Base-by-base conservation (phyloP, 768 basidiomycete genomes). In the Rhizopogon vesiculosus region DNA sequence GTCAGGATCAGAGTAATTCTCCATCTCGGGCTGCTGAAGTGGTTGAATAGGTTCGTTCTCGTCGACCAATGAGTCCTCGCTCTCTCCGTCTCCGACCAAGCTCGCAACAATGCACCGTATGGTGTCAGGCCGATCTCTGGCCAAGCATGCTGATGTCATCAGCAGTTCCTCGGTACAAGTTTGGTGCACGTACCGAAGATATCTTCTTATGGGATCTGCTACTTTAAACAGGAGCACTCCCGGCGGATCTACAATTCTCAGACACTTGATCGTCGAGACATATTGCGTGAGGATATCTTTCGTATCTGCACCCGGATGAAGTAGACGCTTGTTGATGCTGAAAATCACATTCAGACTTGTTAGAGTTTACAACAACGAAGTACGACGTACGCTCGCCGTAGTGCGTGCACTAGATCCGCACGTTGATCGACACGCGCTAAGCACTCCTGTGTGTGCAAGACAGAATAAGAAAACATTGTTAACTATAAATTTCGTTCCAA, bases 301-400 rank as follows among this genome's bases (percentile, higher is more conserved):
- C 1, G 97, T 99, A 60, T 94, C 94, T 5, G 94, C 93, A 3
- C 96, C 97, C 1, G 96, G 97, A 65, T 98, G 95, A 6, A 99
- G 83, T 1, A 99, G 79, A 5, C 97, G 88, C 65, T 86, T 87
- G 54, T 81, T 82, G 63, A 92, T 93, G 9, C 93, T 97, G 66
- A 12, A 43, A 10, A 38, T 9, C 42, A 29, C 3, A 39, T 51
- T 66, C 33, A 65, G 39, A 35, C 3, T 38, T 3, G 39, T 38
- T 25, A 38, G 5, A 13, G 52, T 15, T 28, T 28, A 55, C 18
- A 53, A 42, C 15, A 41, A 42, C 1, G 41, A 38, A 29, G 7
- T 2, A 9, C 10, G n/a, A 49, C 12, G 38, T 42, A 96, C 94
- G 87, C 82, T 74, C 85, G 85, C 28, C 93, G 87, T 19, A 98